Conservation (phyloP, 345 rosid species). For the Punica granatum region DNA sequence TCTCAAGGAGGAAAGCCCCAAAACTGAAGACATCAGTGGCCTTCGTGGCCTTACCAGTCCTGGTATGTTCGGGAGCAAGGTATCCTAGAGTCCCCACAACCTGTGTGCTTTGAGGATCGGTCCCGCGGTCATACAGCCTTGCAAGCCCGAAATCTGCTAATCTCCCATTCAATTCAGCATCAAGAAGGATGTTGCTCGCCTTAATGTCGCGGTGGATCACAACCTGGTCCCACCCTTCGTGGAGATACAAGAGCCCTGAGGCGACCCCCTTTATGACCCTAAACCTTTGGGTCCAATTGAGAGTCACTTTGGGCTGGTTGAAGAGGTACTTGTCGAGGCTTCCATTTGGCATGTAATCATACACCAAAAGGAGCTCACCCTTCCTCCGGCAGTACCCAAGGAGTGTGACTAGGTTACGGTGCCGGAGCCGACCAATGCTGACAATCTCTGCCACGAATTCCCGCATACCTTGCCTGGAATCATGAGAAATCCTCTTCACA, state of each 20-base stretch:
- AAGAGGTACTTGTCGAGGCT: constrained; percentile 45
- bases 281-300: constrained; percentile 33
- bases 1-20: constrained; percentile 40
- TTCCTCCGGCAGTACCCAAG: constrained; percentile 54
- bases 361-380: constrained; percentile 48
- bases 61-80: constrained; percentile 41
- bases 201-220: constrained; percentile 45
- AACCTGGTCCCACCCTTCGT: constrained; percentile 40
- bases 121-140: constrained; percentile 30
- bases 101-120: constrained; percentile 30
- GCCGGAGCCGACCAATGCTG: constrained; percentile 41
- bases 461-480: constrained; percentile 56
- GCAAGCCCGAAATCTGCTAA: constrained; percentile 52
- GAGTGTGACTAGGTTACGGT: constrained; percentile 50
- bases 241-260: constrained; percentile 34
- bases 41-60: constrained; percentile 34
- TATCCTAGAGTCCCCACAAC: constrained; percentile 45
- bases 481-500: constrained; percentile 61
- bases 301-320: constrained; percentile 19
- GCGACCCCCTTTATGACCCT: constrained; percentile 37
- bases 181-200: constrained; percentile 41
- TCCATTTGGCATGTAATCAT: constrained; percentile 56
- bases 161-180: constrained; percentile 25
- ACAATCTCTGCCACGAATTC: constrained; percentile 45
- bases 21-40: constrained; percentile 38